Evolutionary conservation across 2,329 filamentous ascomycete genomes (phyloP).

Genomic region (Colletotrichum zoysiae): DNA sequence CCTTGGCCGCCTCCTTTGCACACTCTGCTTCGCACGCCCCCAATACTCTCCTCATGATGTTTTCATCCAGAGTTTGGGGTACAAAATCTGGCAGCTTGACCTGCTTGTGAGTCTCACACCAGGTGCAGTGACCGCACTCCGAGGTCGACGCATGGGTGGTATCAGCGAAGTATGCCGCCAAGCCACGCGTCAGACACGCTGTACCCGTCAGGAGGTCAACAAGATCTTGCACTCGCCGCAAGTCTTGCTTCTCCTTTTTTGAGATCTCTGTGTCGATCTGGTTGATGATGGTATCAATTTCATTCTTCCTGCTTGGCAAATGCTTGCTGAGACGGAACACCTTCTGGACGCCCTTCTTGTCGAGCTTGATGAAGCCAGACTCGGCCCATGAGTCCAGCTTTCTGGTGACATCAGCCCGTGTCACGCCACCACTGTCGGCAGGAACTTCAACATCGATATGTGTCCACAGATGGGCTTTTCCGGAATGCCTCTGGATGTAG

Average conservation of each 20-base stretch:
- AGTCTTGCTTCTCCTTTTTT: conserved; percentile 64
- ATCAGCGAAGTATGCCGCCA: conserved; percentile 71
- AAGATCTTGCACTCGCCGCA: conserved; percentile 63
- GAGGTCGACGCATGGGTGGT: conserved; percentile 55
- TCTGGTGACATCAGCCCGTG: conserved; percentile 62
- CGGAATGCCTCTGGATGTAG: conserved; percentile 58
- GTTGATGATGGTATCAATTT: conserved; percentile 60
- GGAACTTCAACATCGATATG: conserved; percentile 62
- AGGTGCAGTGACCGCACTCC: conserved; percentile 69
- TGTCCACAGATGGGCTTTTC: conserved; percentile 57
- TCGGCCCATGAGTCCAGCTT: conserved; percentile 69
- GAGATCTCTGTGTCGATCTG: conserved; percentile 64
- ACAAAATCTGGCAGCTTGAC: conserved; percentile 56
- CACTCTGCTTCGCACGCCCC: conserved; percentile 48
- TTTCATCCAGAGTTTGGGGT: conserved; percentile 53
- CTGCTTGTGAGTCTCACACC: conserved; percentile 54
- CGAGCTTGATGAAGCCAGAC: conserved; percentile 61
- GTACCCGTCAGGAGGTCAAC: conserved; percentile 65
- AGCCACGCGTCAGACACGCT: conserved; percentile 63
- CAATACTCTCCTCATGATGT: conserved; percentile 59
- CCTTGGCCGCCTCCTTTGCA: conserved; percentile 11
- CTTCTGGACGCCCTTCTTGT: conserved; percentile 64
- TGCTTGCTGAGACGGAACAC: conserved; percentile 64
- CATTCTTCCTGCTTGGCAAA: conserved; percentile 57
- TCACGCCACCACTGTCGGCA: conserved; percentile 48